Percentiles rank a stretch among this genome's conserved stretches.
Evolutionary conservation across 768 basidiomycete genomes (phyloP).

Genomic region (Boletus barrowsii): DNA sequence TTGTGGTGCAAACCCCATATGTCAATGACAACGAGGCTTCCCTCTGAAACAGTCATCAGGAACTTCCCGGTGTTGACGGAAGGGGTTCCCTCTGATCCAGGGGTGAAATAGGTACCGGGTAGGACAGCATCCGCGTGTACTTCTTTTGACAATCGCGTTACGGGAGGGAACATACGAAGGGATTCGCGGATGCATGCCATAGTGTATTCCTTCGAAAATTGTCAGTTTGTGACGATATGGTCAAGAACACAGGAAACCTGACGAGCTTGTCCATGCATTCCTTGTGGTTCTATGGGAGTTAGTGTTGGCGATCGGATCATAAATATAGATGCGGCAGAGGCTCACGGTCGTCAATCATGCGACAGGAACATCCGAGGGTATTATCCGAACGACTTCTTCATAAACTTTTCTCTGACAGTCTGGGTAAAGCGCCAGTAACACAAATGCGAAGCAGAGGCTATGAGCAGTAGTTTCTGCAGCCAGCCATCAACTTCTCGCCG

Average conservation of each 20-base stretch:
- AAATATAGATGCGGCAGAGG: neutral
- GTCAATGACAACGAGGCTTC: slow-evolving; percentile 41
- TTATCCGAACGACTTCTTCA: slow-evolving; percentile 38
- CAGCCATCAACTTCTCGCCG: neutral
- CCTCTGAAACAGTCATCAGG: slow-evolving; percentile 36
- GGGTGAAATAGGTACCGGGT: slow-evolving; percentile 34
- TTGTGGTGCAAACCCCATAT: slow-evolving; percentile 43
- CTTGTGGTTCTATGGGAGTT: slow-evolving; percentile 36
- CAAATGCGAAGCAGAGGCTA: slow-evolving; percentile 41
- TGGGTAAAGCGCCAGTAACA: slow-evolving; percentile 48
- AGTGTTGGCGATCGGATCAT: neutral
- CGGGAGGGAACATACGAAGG: slow-evolving; percentile 41
- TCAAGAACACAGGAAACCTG: neutral
- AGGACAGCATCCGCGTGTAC: slow-evolving; percentile 37
- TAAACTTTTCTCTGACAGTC: slow-evolving; percentile 46
- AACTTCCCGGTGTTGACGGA: slow-evolving; percentile 28
- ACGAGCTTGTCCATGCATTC: slow-evolving; percentile 39
- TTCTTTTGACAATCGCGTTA: slow-evolving; percentile 34
- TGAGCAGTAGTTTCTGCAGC: slow-evolving; percentile 46
- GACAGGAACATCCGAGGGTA: slow-evolving; percentile 37
- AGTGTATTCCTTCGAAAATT: slow-evolving; percentile 38
- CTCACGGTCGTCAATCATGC: slow-evolving; percentile 29
- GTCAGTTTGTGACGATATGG: neutral
- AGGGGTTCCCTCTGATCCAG: slow-evolving; percentile 10
- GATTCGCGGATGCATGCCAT: slow-evolving; percentile 44